Evolutionary conservation across 2,329 filamentous ascomycete species (phyloP).

Genomic region (Leptographium lundbergii): DNA sequence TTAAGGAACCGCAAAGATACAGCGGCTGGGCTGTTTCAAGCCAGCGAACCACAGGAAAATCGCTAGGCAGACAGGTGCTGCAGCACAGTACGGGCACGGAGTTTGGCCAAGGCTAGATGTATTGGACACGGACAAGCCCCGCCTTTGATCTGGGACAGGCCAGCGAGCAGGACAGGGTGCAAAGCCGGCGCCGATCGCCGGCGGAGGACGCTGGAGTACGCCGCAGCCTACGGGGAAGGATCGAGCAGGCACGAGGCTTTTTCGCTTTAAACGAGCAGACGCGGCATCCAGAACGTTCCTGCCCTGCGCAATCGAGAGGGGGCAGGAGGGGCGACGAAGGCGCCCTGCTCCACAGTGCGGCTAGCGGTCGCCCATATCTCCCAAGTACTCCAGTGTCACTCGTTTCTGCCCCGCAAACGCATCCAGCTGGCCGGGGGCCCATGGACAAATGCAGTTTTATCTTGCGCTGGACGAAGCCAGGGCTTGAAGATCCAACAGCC

Average conservation of each 20-base stretch:
- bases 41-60: neutral
- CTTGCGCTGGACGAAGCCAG: neutral
- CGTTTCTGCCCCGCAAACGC: neutral
- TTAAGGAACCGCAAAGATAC: slow-evolving; percentile 16
- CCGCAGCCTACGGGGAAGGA: neutral
- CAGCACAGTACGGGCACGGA: neutral
- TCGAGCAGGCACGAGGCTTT: neutral
- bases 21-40: neutral
- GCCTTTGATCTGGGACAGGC: neutral
- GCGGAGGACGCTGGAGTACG: neutral
- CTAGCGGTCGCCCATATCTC: neutral
- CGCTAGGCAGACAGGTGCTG: neutral
- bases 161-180: neutral
- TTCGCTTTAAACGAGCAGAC: neutral
- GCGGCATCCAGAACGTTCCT: neutral
- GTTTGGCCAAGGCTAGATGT: neutral
- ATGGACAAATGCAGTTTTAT: neutral
- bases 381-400: neutral
- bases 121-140: neutral
- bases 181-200: neutral
- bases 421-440: neutral
- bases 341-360: slow-evolving; percentile 5
- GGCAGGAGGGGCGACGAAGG: neutral
- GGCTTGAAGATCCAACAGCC: neutral
- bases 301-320: neutral